Evolutionary conservation across 1,284 basidiomycete genomes (phyloP).

Genomic region (Heliocybe sulcata): DNA sequence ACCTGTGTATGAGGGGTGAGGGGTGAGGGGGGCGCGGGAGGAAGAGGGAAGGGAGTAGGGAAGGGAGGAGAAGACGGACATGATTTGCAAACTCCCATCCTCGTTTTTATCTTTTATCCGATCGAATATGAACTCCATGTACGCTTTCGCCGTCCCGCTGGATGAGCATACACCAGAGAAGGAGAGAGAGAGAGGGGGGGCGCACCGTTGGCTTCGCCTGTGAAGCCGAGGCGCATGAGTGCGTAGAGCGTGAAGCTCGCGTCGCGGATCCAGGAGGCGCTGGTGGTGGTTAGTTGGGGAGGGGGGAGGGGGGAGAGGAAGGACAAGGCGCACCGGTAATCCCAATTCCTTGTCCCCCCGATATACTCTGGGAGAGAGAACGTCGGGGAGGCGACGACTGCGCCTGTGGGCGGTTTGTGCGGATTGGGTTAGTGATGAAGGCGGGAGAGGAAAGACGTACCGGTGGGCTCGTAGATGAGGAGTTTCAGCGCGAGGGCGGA

Average conservation of each 20-base stretch:
- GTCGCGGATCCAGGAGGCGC: slow-evolving; percentile 86
- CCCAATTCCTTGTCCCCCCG: slow-evolving; percentile 82
- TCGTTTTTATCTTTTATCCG: slow-evolving; percentile 75
- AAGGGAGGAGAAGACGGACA: too few species aligned
- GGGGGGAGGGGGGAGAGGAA: background rate
- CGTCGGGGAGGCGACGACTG: slow-evolving; percentile 88
- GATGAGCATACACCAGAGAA: too few species aligned
- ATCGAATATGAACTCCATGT: slow-evolving; percentile 86
- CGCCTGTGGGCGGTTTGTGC: too few species aligned
- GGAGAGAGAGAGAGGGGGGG: slow-evolving; percentile 3
- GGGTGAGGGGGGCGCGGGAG: too few species aligned
- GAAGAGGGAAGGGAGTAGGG: too few species aligned
- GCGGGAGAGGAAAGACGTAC: too few species aligned
- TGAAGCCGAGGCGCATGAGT: slow-evolving; percentile 85
- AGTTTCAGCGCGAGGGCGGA: slow-evolving; percentile 83
- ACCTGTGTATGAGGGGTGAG: too few species aligned
- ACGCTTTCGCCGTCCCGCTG: too few species aligned
- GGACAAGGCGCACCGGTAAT: background rate
- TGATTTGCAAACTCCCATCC: slow-evolving; percentile 87
- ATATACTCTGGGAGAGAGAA: slow-evolving; percentile 90
- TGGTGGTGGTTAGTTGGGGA: slow-evolving; percentile 13
- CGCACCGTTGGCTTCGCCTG: slow-evolving; percentile 77
- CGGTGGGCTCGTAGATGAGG: slow-evolving; percentile 82
- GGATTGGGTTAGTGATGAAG: too few species aligned
- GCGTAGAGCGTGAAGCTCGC: slow-evolving; percentile 91